Percentiles rank a stretch among this genome's conserved stretches.
These are phyloP conservation scores for Neophaeococcomyces aloes DNA, from an alignment of 2,329 filamentous ascomycete species.

Conservation along the genomic window DNA sequence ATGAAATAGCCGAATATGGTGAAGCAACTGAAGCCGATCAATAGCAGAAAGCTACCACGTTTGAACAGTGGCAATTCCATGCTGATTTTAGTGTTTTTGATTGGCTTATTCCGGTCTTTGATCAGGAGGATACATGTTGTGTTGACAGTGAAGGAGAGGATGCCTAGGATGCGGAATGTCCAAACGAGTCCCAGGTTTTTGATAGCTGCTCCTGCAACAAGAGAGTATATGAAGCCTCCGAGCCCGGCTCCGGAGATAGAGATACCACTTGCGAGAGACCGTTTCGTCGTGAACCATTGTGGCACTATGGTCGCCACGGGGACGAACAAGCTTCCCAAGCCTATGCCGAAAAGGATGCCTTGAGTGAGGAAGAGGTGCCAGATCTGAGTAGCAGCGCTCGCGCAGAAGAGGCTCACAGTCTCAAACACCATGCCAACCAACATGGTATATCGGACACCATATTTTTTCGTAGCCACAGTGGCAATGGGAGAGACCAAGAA, in stretches of 20 bases:
- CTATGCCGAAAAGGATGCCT: conserved; percentile 21
- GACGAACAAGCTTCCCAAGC: conserved; percentile 21
- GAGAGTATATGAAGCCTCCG: conserved; percentile 22
- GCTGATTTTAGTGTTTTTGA: conserved; percentile 16
- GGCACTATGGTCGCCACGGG: conserved; percentile 16
- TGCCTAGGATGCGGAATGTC: conserved; percentile 24
- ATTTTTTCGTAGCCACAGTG: no score
- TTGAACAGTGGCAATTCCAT: conserved; percentile 19
- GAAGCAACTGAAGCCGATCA: conserved; percentile 32
- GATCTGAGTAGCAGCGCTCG: conserved; percentile 24
- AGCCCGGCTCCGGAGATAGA: conserved; percentile 23
- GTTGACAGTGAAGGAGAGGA: conserved; percentile 21
- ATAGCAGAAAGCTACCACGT: conserved; percentile 17
- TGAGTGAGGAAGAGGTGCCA: conserved; percentile 22
- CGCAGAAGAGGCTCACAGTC: conserved; percentile 44
- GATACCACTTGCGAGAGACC: conserved; percentile 24
- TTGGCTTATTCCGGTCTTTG: conserved; percentile 20
- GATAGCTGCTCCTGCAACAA: conserved; percentile 21
- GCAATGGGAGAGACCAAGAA: conserved; percentile 50
- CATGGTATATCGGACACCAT: conserved; percentile 48
- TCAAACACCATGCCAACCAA: conserved; percentile 41
- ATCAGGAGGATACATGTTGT: conserved; percentile 21
- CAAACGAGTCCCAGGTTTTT: conserved; percentile 20
- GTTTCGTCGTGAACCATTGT: conserved; percentile 24
- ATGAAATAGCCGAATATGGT: conserved; percentile 40